Percentiles rank a stretch among this genome's conserved stretches.
Conservation (phyloP, 1,284 basidiomycete species). For the Fomitiporia mediterranea region DNA sequence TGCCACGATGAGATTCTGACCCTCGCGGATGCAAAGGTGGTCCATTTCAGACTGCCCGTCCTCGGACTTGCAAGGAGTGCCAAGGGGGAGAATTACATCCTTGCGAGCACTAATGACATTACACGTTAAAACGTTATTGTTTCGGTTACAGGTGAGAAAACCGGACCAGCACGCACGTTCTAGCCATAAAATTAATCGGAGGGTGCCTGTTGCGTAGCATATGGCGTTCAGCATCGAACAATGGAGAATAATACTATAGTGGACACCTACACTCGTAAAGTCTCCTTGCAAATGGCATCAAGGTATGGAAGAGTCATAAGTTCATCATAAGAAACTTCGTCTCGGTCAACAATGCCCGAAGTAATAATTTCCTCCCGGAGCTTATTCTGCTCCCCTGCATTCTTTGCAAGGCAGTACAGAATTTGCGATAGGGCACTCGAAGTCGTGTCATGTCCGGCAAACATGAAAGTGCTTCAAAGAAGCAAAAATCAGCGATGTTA, state of each 20-base stretch:
- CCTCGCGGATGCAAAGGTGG: conserved; percentile 18
- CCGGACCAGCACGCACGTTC: conserved; percentile 14
- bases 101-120: conserved; percentile 12
- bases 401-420: conserved; percentile 9
- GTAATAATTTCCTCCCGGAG: conserved; percentile 18
- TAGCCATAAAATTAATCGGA: conserved; percentile 21
- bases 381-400: conserved; percentile 15
- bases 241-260: neutral
- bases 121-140: neutral
- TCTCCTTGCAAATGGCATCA: conserved; percentile 20
- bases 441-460: conserved; percentile 21
- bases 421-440: conserved; percentile 20
- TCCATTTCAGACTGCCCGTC: conserved; percentile 15
- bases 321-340: conserved; percentile 13
- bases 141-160: neutral
- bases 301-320: conserved; percentile 20
- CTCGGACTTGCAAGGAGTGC: conserved; percentile 14
- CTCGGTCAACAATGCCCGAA: conserved; percentile 13
- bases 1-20: conserved; percentile 25
- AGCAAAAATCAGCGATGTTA: neutral
- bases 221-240: neutral
- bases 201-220: conserved; percentile 9
- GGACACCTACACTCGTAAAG: conserved; percentile 16
- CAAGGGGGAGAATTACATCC: conserved; percentile 20
- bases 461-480: conserved; percentile 18